Evolutionary conservation across 192 early-diverging fungal species (phyloP), one percentile per base, ranked within the genome.

Genomic region (Podila epicladia): DNA sequence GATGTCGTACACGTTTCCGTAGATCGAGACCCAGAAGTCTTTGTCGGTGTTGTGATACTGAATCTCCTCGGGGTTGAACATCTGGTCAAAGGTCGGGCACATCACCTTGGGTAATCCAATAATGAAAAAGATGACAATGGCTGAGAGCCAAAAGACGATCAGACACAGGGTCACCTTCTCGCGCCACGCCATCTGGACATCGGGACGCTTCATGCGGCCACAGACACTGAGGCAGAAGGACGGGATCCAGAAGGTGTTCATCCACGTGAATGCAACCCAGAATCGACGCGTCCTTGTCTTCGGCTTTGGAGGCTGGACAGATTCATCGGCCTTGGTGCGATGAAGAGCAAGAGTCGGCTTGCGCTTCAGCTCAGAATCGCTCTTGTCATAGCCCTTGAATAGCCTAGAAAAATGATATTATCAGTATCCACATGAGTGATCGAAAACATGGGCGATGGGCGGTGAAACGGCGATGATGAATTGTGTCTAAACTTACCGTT

Each of bases 161-260:
- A 97, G 63, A 75, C 95, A 96, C 19, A 99, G 86, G 2, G 91
- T 87, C 3, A 94, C 87, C 82, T 98, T 98, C 85, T 98, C 97
- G 60, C 97, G 87, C 95, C 95, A 98, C 12, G 97, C 97, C 95
- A 97, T 96, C 68, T 90, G 94, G 50, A 98, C 90, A 83, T 98
- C 95, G 51, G 93, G 89, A 48, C 95, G 91, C 82, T 92, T 94
- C 94, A 97, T 94, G 37, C 84, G 75, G 24, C 91, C 94, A 72
- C 92, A 86, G 29, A 70, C 58, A 1, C 75, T 71, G 19, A 95
- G 70, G 19, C 73, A 84, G 50, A 73, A 87, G 7, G 88, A 87
- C 19, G 91, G 92, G 50, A 94, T 91, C 91, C 93, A 95, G 88
- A 92, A 97, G 0, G 96, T 97, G 64, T 94, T 83, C 31, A 90